Evolutionary conservation across 2,329 filamentous ascomycete species (phyloP).

Genomic region (Harringtonia aguacate): DNA sequence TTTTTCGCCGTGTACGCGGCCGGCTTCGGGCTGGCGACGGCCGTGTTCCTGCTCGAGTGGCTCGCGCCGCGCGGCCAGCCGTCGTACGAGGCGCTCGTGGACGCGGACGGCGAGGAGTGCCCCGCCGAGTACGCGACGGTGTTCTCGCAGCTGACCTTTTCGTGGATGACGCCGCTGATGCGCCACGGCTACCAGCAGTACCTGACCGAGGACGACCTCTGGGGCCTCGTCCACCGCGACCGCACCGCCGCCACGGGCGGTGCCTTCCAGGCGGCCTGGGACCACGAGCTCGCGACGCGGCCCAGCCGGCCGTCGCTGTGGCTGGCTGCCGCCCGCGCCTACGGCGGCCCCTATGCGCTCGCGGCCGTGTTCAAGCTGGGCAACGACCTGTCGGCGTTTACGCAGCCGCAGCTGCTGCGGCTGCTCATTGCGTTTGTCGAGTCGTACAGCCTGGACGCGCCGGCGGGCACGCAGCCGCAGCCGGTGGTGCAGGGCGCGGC

Average conservation of each 20-base stretch:
- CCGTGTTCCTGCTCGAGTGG: slow-evolving; percentile 75
- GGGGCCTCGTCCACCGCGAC: slow-evolving; percentile 76
- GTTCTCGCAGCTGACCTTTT: slow-evolving; percentile 88
- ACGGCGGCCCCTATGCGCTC: slow-evolving; percentile 72
- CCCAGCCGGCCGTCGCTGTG: slow-evolving; percentile 70
- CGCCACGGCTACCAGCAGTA: slow-evolving; percentile 84
- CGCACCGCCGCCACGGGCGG: slow-evolving; percentile 64
- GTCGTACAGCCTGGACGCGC: slow-evolving; percentile 53
- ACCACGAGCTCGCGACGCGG: slow-evolving; percentile 54
- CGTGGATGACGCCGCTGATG: slow-evolving; percentile 99
- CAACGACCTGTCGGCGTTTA: slow-evolving; percentile 77
- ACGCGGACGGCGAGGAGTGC: slow-evolving; percentile 48
- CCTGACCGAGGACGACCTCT: slow-evolving; percentile 88
- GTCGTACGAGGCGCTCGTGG: slow-evolving; percentile 49
- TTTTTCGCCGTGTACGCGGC: slow-evolving; percentile 72
- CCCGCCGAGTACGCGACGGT: slow-evolving; percentile 85
- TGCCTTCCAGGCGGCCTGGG: slow-evolving; percentile 66
- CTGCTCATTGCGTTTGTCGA: slow-evolving; percentile 74
- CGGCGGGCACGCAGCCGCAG: no score
- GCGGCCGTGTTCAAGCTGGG: slow-evolving; percentile 80
- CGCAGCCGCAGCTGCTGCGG: slow-evolving; percentile 82
- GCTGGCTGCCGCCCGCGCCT: slow-evolving; percentile 74
- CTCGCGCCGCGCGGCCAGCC: slow-evolving; percentile 64
- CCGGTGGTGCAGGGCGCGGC: slow-evolving; percentile 75
- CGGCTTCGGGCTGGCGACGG: slow-evolving; percentile 56